Percentiles rank a stretch among this genome's conserved stretches.
These are phyloP conservation scores for Sonneratia alba DNA, from an alignment of 345 rosid genomes.

Conservation along the genomic window DNA sequence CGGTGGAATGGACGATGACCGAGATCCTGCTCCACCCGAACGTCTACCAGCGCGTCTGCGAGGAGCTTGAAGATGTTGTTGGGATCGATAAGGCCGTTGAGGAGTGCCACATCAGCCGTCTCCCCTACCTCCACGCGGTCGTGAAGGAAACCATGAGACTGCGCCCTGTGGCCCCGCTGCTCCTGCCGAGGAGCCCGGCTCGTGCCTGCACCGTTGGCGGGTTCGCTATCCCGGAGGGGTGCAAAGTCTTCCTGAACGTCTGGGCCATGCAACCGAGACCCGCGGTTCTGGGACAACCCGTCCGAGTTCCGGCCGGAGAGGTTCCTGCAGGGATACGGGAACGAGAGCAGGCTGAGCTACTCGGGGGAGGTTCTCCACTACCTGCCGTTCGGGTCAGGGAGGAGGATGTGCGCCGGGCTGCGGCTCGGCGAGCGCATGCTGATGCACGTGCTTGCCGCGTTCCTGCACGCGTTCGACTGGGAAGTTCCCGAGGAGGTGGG, in stretches of 20 bases:
- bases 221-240: slow-evolving; percentile 1
- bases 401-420: slow-evolving; percentile 12
- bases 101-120: slow-evolving; percentile 3
- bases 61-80: not conserved
- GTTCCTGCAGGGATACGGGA: not conserved
- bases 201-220: slow-evolving; percentile 3
- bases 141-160: slow-evolving; percentile 11
- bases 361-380: slow-evolving; percentile 14
- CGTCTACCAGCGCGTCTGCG: not conserved
- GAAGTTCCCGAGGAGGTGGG: slow-evolving; percentile 1
- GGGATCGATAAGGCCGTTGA: slow-evolving; percentile 8
- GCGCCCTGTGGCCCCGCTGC: slow-evolving; percentile 9
- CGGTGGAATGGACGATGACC: slow-evolving; percentile 11
- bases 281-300: slow-evolving; percentile 9
- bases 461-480: slow-evolving; percentile 15
- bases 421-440: slow-evolving; percentile 12
- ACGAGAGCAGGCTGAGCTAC: slow-evolving; percentile 6
- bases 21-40: slow-evolving; percentile 2
- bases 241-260: slow-evolving; percentile 10
- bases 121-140: slow-evolving; percentile 8
- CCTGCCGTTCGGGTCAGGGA: slow-evolving; percentile 26
- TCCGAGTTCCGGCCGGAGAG: slow-evolving; percentile 11
- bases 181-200: slow-evolving; percentile 10
- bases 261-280: slow-evolving; percentile 14
- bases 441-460: slow-evolving; percentile 6